These are phyloP conservation scores for Russula earlei DNA, from an alignment of 768 basidiomycete genomes.

Conservation along the genomic window DNA sequence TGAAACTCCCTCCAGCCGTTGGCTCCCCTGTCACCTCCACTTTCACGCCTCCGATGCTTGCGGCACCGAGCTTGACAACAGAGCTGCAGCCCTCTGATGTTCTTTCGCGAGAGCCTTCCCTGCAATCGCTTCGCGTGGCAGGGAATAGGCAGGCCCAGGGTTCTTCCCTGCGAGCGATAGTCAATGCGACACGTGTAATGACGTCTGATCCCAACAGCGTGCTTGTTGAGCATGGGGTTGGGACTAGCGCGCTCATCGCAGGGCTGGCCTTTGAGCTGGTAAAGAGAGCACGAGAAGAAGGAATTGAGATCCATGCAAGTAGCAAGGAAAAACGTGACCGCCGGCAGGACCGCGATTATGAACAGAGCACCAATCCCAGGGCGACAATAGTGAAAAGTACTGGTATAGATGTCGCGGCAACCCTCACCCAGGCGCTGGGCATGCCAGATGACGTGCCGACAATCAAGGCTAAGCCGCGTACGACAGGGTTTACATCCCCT, in stretches of 20 bases:
- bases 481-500: constrained; percentile 44
- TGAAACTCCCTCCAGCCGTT: not conserved
- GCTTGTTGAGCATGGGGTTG: constrained; percentile 58
- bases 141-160: constrained; percentile 42
- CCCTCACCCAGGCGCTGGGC: constrained; percentile 22
- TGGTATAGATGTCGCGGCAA: constrained; percentile 36
- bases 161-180: constrained; percentile 61
- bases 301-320: constrained; percentile 39
- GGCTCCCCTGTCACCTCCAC: constrained; percentile 12
- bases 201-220: constrained; percentile 67
- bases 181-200: constrained; percentile 83
- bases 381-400: constrained; percentile 21
- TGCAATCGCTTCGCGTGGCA: not conserved
- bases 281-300: constrained; percentile 55
- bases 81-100: constrained; percentile 11
- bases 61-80: constrained; percentile 15
- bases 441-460: constrained; percentile 10
- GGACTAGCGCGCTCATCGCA: constrained; percentile 51
- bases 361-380: constrained; percentile 3
- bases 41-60: constrained; percentile 4
- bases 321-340: constrained; percentile 37
- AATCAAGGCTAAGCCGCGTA: constrained; percentile 22
- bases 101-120: constrained; percentile 17
- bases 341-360: constrained; percentile 18
- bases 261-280: constrained; percentile 60